Conservation (phyloP, 345 rosid genomes). For the Hibiscus mutabilis region DNA sequence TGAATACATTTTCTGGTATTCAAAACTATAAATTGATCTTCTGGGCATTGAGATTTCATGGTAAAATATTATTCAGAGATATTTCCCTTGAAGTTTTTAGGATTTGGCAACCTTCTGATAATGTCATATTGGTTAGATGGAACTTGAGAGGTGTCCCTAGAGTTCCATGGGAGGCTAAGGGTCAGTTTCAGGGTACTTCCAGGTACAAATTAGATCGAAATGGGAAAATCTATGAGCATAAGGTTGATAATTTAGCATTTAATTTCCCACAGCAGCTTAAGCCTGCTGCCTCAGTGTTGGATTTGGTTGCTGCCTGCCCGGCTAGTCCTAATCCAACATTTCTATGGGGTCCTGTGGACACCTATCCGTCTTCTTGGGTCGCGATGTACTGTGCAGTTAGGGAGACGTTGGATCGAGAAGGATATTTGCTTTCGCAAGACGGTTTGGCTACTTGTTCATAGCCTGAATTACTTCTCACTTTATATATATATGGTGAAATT, state of each 20-base stretch:
- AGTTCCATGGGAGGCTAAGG: conserved; percentile 96
- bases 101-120: conserved; percentile 98
- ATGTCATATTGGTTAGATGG: conserved; percentile 88
- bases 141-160: conserved; percentile 80
- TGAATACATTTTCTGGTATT: conserved; percentile 74
- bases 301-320: conserved; percentile 74
- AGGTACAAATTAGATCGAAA: conserved; percentile 79
- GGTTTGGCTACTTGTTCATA: conserved; percentile 55
- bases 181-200: conserved; percentile 88
- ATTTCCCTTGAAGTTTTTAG: conserved; percentile 75
- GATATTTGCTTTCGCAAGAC: conserved; percentile 36
- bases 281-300: conserved; percentile 71
- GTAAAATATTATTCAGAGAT: conserved; percentile 72
- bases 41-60: conserved; percentile 90
- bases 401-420: conserved; percentile 47
- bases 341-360: conserved; percentile 57
- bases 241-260: conserved; percentile 86
- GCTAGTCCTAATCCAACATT: conserved; percentile 88
- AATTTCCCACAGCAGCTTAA: conserved; percentile 72
- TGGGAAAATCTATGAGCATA: conserved; percentile 86
- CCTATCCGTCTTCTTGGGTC: conserved; percentile 62
- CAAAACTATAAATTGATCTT: conserved; percentile 76
- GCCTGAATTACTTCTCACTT: conserved; percentile 14
- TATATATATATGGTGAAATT: conserved; percentile 19
- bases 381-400: conserved; percentile 61